phyloP scores from a whole-genome alignment of 371 early-diverging fungal genomes.

The Zopfochytrium polystomum region DNA sequence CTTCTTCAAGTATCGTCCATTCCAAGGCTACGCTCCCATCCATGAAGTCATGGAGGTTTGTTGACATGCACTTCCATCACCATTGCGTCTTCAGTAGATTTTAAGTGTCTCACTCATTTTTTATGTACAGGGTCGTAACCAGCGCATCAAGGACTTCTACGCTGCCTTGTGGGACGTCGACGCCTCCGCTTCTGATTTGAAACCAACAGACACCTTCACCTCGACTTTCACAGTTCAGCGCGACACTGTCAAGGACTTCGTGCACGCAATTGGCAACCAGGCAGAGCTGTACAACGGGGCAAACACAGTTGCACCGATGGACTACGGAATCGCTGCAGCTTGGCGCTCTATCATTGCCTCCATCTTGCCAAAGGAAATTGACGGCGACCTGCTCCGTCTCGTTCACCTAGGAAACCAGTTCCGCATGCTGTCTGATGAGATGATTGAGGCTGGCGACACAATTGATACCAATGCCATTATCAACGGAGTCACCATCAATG shows the following conservation, averaged over 20 bases:
- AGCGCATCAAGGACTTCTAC: slow-evolving; percentile 91
- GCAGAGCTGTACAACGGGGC: slow-evolving; percentile 74
- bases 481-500: slow-evolving; percentile 77
- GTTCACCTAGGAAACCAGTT: slow-evolving; percentile 94
- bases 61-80: too few species aligned
- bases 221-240: slow-evolving; percentile 56
- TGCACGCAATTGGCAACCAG: slow-evolving; percentile 85
- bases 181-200: slow-evolving; percentile 52
- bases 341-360: slow-evolving; percentile 93
- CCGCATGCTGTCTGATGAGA: slow-evolving; percentile 76
- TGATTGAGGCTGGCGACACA: slow-evolving; percentile 79
- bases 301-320: slow-evolving; percentile 72
- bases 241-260: slow-evolving; percentile 72
- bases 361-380: slow-evolving; percentile 89
- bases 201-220: slow-evolving; percentile 63
- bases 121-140: slow-evolving; percentile 68
- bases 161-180: slow-evolving; percentile 80
- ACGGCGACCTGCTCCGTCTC: slow-evolving; percentile 87
- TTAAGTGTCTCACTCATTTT: not conserved
- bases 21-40: slow-evolving; percentile 77
- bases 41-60: slow-evolving; percentile 83
- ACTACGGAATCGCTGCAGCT: slow-evolving; percentile 90
- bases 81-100: not conserved
- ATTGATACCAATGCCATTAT: slow-evolving; percentile 70
- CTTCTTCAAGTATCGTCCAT: slow-evolving; percentile 76